Percentiles rank a stretch among this genome's conserved stretches.
Conservation (phyloP, 2,329 filamentous ascomycete genomes). For the Colletotrichum incanum region DNA sequence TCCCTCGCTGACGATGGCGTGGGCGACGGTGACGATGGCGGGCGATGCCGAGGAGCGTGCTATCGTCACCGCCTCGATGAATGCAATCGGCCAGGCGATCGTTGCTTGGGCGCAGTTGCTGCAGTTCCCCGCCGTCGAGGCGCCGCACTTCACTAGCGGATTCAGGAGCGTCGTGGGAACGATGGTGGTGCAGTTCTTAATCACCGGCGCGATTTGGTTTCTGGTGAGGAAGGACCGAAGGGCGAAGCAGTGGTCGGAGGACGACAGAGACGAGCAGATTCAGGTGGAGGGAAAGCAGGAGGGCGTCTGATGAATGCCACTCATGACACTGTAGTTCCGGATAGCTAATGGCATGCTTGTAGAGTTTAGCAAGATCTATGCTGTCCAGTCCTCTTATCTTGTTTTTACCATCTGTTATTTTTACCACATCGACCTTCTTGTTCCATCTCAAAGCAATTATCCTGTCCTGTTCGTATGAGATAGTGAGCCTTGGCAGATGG, state of each 20-base stretch:
- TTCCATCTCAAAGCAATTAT: neutral
- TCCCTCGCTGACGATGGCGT: conserved; percentile 56
- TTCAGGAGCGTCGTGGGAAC: conserved; percentile 53
- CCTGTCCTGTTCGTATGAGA: neutral
- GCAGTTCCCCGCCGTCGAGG: conserved; percentile 55
- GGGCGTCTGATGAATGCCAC: neutral
- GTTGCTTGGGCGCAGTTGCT: conserved; percentile 57
- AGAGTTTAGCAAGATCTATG: neutral
- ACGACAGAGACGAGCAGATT: neutral
- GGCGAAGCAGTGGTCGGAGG: neutral
- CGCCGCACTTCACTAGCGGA: conserved; percentile 52
- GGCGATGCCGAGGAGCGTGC: conserved; percentile 59
- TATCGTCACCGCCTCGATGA: conserved; percentile 60
- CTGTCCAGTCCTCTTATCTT: neutral
- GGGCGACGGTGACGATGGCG: conserved; percentile 56
- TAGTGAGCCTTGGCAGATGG: neutral
- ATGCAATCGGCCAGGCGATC: conserved; percentile 59
- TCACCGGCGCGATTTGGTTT: conserved; percentile 31
- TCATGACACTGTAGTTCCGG: neutral
- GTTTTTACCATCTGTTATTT: too few species aligned
- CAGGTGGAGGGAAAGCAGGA: conserved; percentile 6
- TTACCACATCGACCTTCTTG: neutral
- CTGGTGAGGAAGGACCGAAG: conserved; percentile 25
- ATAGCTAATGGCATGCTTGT: neutral
- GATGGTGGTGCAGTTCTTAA: conserved; percentile 51